Conservation (phyloP, 1,284 basidiomycete species). For the Ceratobasidium sp. region DNA sequence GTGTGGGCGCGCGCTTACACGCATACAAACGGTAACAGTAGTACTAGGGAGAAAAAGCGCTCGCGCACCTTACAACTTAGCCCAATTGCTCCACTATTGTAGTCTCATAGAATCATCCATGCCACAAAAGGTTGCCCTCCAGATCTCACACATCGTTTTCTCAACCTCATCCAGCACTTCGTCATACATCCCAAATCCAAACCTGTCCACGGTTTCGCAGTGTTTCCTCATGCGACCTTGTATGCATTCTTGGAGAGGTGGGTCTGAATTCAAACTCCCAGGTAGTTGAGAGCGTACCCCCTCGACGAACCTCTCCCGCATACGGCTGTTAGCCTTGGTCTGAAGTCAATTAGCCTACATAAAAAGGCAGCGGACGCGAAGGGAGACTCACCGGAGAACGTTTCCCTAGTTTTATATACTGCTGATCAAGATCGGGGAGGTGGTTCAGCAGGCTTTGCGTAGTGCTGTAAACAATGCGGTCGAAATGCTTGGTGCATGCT, state of each 20-base stretch:
- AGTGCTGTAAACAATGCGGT: not conserved
- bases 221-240: not conserved
- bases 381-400: too few relatives aligned
- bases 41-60: too few relatives aligned
- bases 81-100: too few relatives aligned
- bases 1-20: too few relatives aligned
- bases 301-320: not conserved
- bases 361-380: too few relatives aligned
- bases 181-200: conserved; percentile 9
- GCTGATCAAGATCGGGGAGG: too few relatives aligned
- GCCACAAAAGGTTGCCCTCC: not conserved
- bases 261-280: too few relatives aligned
- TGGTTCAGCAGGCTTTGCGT: not conserved
- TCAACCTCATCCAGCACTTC: not conserved
- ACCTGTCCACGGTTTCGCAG: conserved; percentile 2
- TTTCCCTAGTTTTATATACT: too few relatives aligned
- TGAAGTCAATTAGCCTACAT: not conserved
- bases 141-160: conserved; percentile 20
- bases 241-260: not conserved
- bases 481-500: not conserved
- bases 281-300: too few relatives aligned
- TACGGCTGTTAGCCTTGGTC: not conserved
- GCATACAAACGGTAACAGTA: too few relatives aligned
- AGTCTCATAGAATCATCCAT: too few relatives aligned
- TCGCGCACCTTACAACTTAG: too few relatives aligned